phyloP scores from a whole-genome alignment of 148 eudicot species.

The Chenopodium berlandieri region DNA sequence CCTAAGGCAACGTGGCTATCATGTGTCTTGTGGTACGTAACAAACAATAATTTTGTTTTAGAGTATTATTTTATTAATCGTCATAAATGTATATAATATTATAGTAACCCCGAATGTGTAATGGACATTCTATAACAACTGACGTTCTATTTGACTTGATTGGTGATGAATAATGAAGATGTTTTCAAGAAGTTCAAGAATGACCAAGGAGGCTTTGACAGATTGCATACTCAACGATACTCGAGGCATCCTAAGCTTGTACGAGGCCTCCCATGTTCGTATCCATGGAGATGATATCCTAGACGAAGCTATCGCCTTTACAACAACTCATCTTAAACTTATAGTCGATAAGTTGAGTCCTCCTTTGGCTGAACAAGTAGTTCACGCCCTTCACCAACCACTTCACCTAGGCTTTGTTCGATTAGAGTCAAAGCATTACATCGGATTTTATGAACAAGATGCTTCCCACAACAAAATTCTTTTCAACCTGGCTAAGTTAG shows the following conservation, averaged over 20 bases:
- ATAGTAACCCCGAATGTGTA: too few species aligned
- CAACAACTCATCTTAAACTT: constrained; percentile 30
- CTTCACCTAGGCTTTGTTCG: constrained; percentile 36
- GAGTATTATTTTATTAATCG: too few species aligned
- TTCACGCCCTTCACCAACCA: constrained; percentile 37
- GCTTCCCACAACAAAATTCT: constrained; percentile 22
- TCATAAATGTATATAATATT: too few species aligned
- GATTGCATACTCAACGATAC: not conserved
- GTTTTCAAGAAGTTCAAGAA: constrained; percentile 24
- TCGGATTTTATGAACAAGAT: constrained; percentile 37
- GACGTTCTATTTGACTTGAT: too few species aligned
- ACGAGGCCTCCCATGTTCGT: constrained; percentile 29
- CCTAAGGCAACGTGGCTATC: constrained; percentile 27
- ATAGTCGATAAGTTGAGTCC: not conserved
- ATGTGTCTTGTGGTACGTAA: constrained; percentile 20
- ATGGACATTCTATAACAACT: too few species aligned
- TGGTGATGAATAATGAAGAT: constrained; percentile 9
- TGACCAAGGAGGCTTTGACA: constrained; percentile 18
- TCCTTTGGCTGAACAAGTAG: constrained; percentile 30
- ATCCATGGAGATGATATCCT: constrained; percentile 28
- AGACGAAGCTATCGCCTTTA: constrained; percentile 18
- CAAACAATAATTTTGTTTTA: not conserved
- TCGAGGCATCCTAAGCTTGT: constrained; percentile 29
- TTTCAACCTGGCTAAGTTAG: constrained; percentile 40
- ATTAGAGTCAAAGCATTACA: constrained; percentile 38